A percentile compares a stretch with the other conserved stretches of the same genome.
Evolutionary conservation across 176 grass and related monocot species (phyloP).

Genomic region (Eragrostis curvula): DNA sequence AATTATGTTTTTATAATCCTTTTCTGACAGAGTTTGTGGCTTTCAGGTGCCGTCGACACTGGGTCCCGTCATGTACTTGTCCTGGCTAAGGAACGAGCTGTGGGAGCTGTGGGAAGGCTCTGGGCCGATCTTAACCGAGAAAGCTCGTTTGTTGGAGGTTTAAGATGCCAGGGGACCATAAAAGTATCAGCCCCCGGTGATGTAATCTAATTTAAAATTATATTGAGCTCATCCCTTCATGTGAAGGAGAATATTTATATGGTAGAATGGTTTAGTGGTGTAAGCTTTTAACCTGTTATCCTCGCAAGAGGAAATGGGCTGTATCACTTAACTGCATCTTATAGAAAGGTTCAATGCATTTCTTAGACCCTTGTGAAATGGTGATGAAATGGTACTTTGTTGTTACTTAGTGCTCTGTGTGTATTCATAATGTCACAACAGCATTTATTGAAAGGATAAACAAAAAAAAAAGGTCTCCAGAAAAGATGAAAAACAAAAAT

Average conservation of each 20-base stretch:
- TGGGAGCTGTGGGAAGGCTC: conserved; percentile 92
- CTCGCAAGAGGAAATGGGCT: conserved; percentile 38
- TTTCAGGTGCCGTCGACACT: conserved; percentile 88
- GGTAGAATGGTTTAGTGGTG: conserved; percentile 30
- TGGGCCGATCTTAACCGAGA: conserved; percentile 58
- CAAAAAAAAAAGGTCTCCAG: no score
- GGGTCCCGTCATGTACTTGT: conserved; percentile 85
- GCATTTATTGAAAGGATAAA: not conserved
- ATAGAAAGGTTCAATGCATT: conserved; percentile 31
- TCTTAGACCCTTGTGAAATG: not conserved
- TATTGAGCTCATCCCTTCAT: not conserved
- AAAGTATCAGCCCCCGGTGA: not conserved
- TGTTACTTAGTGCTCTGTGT: not conserved
- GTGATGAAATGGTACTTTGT: not conserved
- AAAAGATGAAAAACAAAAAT: no score
- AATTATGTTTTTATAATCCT: conserved; percentile 14
- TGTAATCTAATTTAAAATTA: conserved; percentile 40
- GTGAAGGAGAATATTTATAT: conserved; percentile 45
- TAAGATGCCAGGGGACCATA: conserved; percentile 36
- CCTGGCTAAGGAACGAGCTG: conserved; percentile 87
- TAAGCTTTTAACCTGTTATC: conserved; percentile 31
- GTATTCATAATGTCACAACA: not conserved
- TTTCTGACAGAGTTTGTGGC: conserved; percentile 15
- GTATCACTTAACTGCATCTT: conserved; percentile 22
- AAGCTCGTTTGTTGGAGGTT: conserved; percentile 78